Evolutionary conservation across 2,329 filamentous ascomycete species (phyloP).

Genomic region (Sarocladium brachiariae): DNA sequence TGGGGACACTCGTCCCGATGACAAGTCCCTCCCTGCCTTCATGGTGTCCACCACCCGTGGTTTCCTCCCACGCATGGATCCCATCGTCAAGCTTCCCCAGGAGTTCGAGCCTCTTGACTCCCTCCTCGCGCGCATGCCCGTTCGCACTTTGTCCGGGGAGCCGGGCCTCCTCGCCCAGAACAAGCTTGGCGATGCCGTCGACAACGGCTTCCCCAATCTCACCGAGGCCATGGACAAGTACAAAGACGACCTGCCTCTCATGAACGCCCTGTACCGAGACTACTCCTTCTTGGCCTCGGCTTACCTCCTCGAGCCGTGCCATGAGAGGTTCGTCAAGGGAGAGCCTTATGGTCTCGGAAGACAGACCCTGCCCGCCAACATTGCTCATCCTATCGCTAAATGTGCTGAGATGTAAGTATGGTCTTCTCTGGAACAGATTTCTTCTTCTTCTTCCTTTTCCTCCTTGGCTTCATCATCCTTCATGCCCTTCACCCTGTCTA

Average conservation of each 20-base stretch:
- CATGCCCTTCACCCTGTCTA: not conserved
- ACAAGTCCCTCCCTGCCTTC: slow-evolving; percentile 60
- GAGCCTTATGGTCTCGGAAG: slow-evolving; percentile 73
- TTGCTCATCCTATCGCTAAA: slow-evolving; percentile 75
- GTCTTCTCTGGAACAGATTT: not conserved
- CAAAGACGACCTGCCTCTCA: slow-evolving; percentile 63
- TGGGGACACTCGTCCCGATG: slow-evolving; percentile 49
- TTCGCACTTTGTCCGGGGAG: slow-evolving; percentile 64
- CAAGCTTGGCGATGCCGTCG: slow-evolving; percentile 67
- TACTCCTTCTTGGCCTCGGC: slow-evolving; percentile 87
- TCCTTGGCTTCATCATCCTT: not conserved
- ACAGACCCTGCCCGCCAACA: slow-evolving; percentile 62
- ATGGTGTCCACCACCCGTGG: slow-evolving; percentile 71
- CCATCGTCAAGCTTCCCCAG: slow-evolving; percentile 56
- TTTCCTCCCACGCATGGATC: slow-evolving; percentile 64
- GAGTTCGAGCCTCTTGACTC: slow-evolving; percentile 69
- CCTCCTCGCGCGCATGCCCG: slow-evolving; percentile 70
- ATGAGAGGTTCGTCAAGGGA: slow-evolving; percentile 63
- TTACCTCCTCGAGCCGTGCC: slow-evolving; percentile 87
- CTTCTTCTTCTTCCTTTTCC: not conserved
- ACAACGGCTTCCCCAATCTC: slow-evolving; percentile 68
- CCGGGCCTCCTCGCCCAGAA: slow-evolving; percentile 72
- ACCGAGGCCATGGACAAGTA: slow-evolving; percentile 66
- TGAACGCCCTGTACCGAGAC: slow-evolving; percentile 85
- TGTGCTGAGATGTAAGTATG: slow-evolving; percentile 80